These are phyloP conservation scores for Aegilops umbellulata DNA, from an alignment of 176 grass and related monocot species.

Conservation along the genomic window DNA sequence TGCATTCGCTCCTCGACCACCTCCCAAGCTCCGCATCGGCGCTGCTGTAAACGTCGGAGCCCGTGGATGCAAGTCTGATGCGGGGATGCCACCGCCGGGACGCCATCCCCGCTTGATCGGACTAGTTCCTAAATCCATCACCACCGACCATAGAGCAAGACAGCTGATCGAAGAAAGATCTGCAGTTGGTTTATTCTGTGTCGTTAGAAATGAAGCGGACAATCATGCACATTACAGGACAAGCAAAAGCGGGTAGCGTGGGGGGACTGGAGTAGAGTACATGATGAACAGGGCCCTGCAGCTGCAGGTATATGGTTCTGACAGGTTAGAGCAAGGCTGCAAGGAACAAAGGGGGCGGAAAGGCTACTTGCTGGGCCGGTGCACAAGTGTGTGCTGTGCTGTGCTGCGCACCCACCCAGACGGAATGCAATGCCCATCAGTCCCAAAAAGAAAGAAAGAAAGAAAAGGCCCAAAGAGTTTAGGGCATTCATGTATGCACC, in stretches of 20 bases:
- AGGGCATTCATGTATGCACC: background rate
- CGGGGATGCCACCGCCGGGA: too few relatives aligned
- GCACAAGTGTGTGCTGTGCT: background rate
- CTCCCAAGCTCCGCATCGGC: too few relatives aligned
- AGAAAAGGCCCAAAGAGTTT: constrained; percentile 15
- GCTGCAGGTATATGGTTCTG: background rate
- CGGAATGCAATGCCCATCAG: constrained; percentile 52
- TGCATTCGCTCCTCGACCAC: too few relatives aligned
- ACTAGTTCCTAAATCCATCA: too few relatives aligned
- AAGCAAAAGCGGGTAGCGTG: background rate
- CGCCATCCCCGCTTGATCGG: too few relatives aligned
- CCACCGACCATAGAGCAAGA: too few relatives aligned
- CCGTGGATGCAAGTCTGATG: too few relatives aligned
- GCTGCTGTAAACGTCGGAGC: too few relatives aligned
- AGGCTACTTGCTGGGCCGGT: background rate
- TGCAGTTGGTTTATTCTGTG: too few relatives aligned
- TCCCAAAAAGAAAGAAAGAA: background rate
- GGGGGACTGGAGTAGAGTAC: background rate
- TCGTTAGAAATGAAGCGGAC: background rate
- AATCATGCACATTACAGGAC: background rate
- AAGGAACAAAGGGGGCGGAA: constrained; percentile 12
- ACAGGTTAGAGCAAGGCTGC: background rate
- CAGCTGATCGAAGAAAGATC: too few relatives aligned
- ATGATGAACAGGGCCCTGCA: background rate
- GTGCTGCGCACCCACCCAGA: constrained; percentile 11